Evolutionary conservation across 257 asterid species (phyloP), one percentile per base, ranked within the genome.

Genomic region (Datura wrightii): DNA sequence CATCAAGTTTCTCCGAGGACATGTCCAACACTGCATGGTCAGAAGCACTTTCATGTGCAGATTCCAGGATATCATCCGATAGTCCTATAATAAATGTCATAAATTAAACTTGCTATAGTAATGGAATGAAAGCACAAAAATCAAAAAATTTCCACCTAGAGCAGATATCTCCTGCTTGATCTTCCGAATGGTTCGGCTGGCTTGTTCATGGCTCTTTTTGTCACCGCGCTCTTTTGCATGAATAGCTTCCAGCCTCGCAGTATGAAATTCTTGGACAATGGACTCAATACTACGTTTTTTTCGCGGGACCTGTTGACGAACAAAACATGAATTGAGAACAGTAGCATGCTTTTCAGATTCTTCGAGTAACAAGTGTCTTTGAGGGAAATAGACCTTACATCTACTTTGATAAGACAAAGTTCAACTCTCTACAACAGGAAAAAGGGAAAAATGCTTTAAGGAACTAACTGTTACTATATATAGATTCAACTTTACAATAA

Each of bases 211-310:
- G 85, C 92, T 85, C 87, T 92, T 91, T 86, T 94, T 94, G 91
- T 96, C 98, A 42, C 93, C 92, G 82, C 90, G 88, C 85, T 90
- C 97, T 93, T 96, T 96, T 72, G 98, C 97, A 86, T 82, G 86
- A 66, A 90, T 91, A 54, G 98, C 99, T 89, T 93, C 93, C 88
- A 90, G 76, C 91, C 98, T 94, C 71, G 99, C 99, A 79, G 90
- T 90, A 85, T 89, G 92, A 91, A 92, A 96, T 80, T 96, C 98
- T 84, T 91, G 91, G 72, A 92, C 88, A 86, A 96, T 90, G 83
- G 92, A 87, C 87, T 90, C 97, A 82, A 84, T 70, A 88, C 89
- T 87, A 70, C 86, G 85, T 91, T 93, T 90, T 82, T 98, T 94
- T 86, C 90, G 87, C 85, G 50, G 74, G 39, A 80, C 94, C 99